These are phyloP conservation scores for Backusella psychrophila DNA, from an alignment of 192 early-diverging fungal genomes.

Conservation along the genomic window DNA sequence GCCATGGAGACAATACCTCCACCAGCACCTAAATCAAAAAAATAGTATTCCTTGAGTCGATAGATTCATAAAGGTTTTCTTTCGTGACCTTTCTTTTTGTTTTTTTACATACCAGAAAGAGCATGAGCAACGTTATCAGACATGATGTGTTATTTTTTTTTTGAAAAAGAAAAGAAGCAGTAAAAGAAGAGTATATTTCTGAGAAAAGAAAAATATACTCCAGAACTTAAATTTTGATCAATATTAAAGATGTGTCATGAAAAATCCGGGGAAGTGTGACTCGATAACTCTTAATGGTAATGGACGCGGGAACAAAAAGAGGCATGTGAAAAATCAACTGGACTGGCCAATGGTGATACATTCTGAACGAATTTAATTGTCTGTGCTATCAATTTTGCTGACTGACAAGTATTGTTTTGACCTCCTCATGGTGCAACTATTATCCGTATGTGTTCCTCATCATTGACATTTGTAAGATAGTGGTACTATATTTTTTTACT, in stretches of 20 bases:
- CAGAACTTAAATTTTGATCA: background rate
- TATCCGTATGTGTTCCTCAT: background rate
- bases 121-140: slow-evolving; percentile 84
- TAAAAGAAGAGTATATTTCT: slow-evolving; percentile 19
- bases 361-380: background rate
- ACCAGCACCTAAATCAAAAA: slow-evolving; percentile 60
- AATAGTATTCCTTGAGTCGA: background rate
- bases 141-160: slow-evolving; percentile 40
- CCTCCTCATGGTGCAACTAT: background rate
- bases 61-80: background rate
- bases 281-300: background rate
- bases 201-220: background rate
- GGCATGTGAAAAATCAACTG: background rate
- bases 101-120: slow-evolving; percentile 49
- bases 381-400: slow-evolving; percentile 4
- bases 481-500: background rate
- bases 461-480: background rate
- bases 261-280: slow-evolving; percentile 12
- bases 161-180: slow-evolving; percentile 14
- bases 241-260: slow-evolving; percentile 13
- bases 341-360: background rate
- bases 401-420: background rate
- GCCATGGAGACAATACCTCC: slow-evolving; percentile 92
- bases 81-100: background rate
- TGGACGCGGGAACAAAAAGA: background rate